phyloP scores from a whole-genome alignment of 805 yeast species.

The Wickerhamomyces pijperi region DNA sequence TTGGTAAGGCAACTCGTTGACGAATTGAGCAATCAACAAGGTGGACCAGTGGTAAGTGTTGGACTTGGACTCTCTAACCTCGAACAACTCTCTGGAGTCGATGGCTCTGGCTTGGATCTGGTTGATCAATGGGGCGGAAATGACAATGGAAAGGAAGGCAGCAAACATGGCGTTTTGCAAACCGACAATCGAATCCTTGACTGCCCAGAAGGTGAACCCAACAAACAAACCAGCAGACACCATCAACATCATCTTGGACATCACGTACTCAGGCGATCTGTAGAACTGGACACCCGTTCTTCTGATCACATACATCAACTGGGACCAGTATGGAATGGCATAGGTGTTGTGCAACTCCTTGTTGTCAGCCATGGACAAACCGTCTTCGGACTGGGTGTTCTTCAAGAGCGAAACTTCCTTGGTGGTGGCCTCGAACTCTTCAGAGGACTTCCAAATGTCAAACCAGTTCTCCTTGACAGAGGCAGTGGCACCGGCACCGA shows the following conservation, averaged over 20 bases:
- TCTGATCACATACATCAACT: slow-evolving; percentile 26
- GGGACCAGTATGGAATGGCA: slow-evolving; percentile 30
- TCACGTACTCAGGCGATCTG: slow-evolving; percentile 51
- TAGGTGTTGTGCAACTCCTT: slow-evolving; percentile 7
- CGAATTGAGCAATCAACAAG: slow-evolving; percentile 38
- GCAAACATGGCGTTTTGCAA: slow-evolving; percentile 51
- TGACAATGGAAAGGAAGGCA: slow-evolving; percentile 45
- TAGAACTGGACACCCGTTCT: slow-evolving; percentile 35
- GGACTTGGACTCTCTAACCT: slow-evolving; percentile 59
- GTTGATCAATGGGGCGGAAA: slow-evolving; percentile 45
- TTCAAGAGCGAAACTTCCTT: slow-evolving; percentile 19
- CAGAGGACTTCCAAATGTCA: slow-evolving; percentile 15
- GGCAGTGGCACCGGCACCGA: not conserved
- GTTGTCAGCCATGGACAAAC: not conserved
- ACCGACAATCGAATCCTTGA: slow-evolving; percentile 39
- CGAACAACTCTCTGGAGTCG: slow-evolving; percentile 47
- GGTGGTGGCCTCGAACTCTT: slow-evolving; percentile 18
- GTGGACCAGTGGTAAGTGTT: slow-evolving; percentile 65
- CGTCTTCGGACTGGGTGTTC: not conserved
- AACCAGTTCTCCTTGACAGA: not conserved
- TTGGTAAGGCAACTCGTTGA: slow-evolving; percentile 53
- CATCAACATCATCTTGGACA: slow-evolving; percentile 42
- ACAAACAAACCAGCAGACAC: slow-evolving; percentile 48
- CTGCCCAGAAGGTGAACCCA: slow-evolving; percentile 64
- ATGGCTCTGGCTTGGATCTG: slow-evolving; percentile 53